Evolutionary conservation across 768 basidiomycete species (phyloP), one percentile per base, ranked within the genome.

Genomic region (Xanthoconium stramineum): DNA sequence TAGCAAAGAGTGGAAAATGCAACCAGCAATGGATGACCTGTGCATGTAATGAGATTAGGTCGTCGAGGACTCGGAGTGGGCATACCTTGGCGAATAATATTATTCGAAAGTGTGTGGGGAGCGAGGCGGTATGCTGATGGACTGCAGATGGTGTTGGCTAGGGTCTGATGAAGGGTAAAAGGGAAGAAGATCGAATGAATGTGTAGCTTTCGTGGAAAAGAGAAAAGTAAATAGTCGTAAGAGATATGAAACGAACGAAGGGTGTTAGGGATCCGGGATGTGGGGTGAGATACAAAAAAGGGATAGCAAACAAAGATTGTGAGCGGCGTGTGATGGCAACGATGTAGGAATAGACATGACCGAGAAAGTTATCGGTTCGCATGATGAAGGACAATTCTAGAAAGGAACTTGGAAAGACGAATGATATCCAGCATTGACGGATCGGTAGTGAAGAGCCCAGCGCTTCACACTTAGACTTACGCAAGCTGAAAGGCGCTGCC

Each of bases 401-500:
- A 36, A 15, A 17, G 19, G 53, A 46, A 45, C 6, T 10, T 49
- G n/a, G 52, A 38, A 39, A 53, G 45, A 19, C 7, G 37, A 40
- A 17, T 35, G 20, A 69, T 28, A 50, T 51, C 29, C 28, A 61
- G 56, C 56, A 64, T 59, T 28, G 52, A 52, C 6, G 47, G 32
- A 59, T 59, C 20, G 28, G 24, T 35, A 13, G 33, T 35, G 50
- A 52, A 55, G 61, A n/a, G 35, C 14, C 53, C 50, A 46, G 50
- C 48, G 6, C 47, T 53, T 51, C 58, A 46, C 20, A 28, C 29
- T 30, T 29, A 52, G 51, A 46, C 33, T 77, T 61, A 86, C 14
- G 74, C 77, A 70, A 88, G 71, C 61, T 87, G 84, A 68, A 92
- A 89, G 29, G 89, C 89, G 64, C 88, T 90, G 30, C 81, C 89